Percentiles rank a stretch among this genome's conserved stretches.
These are phyloP conservation scores for Suhomyces terraborum DNA, from an alignment of 1,139 yeast species.

Conservation along the genomic window DNA sequence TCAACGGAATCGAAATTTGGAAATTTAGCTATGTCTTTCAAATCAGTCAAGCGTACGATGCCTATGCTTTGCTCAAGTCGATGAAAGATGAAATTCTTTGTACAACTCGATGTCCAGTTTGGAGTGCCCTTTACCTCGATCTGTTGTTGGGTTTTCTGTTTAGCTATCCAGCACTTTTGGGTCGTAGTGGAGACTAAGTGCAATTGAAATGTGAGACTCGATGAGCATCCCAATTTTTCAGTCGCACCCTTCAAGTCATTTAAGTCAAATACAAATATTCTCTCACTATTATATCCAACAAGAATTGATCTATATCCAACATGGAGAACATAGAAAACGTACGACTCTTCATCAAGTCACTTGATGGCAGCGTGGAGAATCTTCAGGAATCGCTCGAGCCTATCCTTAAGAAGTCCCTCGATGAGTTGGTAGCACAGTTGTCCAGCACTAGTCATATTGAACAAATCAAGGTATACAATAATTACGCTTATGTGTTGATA, in stretches of 20 bases:
- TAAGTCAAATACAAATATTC: slow-evolving; percentile 2
- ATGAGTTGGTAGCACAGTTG: slow-evolving; percentile 29
- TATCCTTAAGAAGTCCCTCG: slow-evolving; percentile 36
- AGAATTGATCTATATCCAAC: background rate
- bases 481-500: slow-evolving; percentile 47
- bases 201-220: background rate
- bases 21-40: too few species aligned
- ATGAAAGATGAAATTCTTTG: too few species aligned
- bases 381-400: slow-evolving; percentile 36
- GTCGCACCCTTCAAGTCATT: slow-evolving; percentile 9
- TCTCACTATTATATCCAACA: slow-evolving; percentile 2
- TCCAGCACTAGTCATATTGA: slow-evolving; percentile 38
- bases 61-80: too few species aligned
- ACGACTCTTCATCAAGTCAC: slow-evolving; percentile 29
- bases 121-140: too few species aligned
- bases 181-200: too few species aligned
- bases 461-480: slow-evolving; percentile 38
- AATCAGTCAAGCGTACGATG: too few species aligned
- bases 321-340: slow-evolving; percentile 50
- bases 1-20: too few species aligned
- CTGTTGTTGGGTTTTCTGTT: too few species aligned
- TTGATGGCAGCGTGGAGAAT: slow-evolving; percentile 35
- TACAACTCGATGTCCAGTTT: too few species aligned
- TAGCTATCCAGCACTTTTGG: background rate
- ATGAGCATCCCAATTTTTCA: slow-evolving; percentile 17